Conservation (phyloP, 2,329 filamentous ascomycete species). For the Fusarium mangiferae region DNA sequence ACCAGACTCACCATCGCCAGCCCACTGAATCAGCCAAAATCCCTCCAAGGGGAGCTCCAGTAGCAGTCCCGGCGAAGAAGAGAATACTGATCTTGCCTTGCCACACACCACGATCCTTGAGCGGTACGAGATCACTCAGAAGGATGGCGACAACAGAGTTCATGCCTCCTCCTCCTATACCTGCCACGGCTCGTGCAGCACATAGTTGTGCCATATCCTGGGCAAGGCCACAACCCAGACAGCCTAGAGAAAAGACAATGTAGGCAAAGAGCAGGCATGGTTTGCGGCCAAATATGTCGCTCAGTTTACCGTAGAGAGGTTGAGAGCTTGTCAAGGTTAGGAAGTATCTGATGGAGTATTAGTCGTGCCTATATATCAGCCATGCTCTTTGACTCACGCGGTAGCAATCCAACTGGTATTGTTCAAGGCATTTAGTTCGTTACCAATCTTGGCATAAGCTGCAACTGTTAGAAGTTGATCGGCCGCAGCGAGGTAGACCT, state of each 20-base stretch:
- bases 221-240: conserved; percentile 70
- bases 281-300: conserved; percentile 77
- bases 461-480: conserved; percentile 83
- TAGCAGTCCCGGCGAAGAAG: conserved; percentile 73
- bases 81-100: conserved; percentile 79
- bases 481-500: conserved; percentile 78
- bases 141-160: conserved; percentile 75
- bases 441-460: conserved; percentile 82
- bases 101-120: conserved; percentile 77
- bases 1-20: conserved; percentile 72
- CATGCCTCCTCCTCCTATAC: conserved; percentile 77
- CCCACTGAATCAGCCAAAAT: conserved; percentile 77
- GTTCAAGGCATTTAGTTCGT: conserved; percentile 78
- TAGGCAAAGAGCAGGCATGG: conserved; percentile 72
- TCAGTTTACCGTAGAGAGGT: conserved; percentile 77
- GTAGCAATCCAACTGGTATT: conserved; percentile 79
- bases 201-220: conserved; percentile 73
- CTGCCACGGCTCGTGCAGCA: conserved; percentile 63
- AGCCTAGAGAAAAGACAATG: conserved; percentile 71
- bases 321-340: conserved; percentile 80
- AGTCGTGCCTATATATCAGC: background rate
- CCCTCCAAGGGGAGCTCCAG: conserved; percentile 77
- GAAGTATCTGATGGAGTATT: conserved; percentile 65
- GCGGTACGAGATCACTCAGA: conserved; percentile 72
- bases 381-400: conserved; percentile 45